Base-by-base conservation (phyloP, 306 rosid genomes). In the Rosa rugosa region DNA sequence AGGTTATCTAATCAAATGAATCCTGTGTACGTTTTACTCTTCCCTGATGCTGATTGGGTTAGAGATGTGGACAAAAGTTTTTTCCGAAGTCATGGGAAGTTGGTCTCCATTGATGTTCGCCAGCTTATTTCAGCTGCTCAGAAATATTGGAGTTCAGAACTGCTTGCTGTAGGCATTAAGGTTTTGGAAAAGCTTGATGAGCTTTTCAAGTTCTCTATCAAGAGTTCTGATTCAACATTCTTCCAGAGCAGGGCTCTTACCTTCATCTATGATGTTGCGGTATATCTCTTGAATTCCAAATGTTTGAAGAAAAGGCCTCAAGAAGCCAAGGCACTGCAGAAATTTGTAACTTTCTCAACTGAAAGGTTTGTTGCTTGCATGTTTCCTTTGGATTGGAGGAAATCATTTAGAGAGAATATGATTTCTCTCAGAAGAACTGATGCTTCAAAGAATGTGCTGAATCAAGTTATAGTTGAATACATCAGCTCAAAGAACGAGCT, bases 11-110 rank as follows among this genome's bases (percentile, higher is more conserved):
- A 36, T 65, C 13, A 77, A 57, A 50, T 22, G 22, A 79, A 82
- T n/a, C 75, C 46, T 40, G 38, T 71, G 38, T 88, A 79, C 41
- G 27, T 62, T 64, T 76, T 88, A 79, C 80, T 89, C 46, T 53
- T 80, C 73, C 79, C 89, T 64, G 83, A 84, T 77, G 94, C 97
- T 56, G 76, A 62, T 60, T 92, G 97, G 97, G 88, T 84, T 36
- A 79, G 8, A 5, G 78, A 83, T 76, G 42, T 69, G 18, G 83
- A 71, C 8, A 75, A 66, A 23, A 47, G 68, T 9, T 36, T 69
- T 69, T 77, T 85, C 17, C 78, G 57, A 64, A 82, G 34, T 60
- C 78, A 76, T 14, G 89, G 90, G 23, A 78, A 69, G 74, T 44
- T 83, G 22, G 84, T 88, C 9, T 31, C 40, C 68, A 64, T 80